phyloP scores from a whole-genome alignment of 2,329 filamentous ascomycete species.

The Aspergillus ruber region DNA sequence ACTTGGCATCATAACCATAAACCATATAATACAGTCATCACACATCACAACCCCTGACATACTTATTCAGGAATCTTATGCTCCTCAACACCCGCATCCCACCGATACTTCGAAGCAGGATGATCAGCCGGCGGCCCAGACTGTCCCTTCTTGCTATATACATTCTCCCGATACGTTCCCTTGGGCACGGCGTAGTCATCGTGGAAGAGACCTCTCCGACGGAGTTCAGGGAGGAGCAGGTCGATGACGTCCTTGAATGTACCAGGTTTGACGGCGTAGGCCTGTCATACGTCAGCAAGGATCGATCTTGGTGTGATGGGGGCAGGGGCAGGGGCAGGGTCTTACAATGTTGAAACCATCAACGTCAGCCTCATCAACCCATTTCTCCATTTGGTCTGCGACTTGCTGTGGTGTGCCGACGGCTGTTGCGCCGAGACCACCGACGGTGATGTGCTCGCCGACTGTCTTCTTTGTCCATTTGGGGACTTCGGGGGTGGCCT shows the following conservation, averaged over 20 bases:
- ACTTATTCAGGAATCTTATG: conserved; percentile 20
- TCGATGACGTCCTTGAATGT: conserved; percentile 64
- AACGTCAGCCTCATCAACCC: conserved; percentile 63
- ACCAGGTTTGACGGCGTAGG: conserved; percentile 61
- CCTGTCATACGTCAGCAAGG: conserved; percentile 26
- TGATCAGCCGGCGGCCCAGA: conserved; percentile 28
- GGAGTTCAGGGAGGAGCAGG: conserved; percentile 58
- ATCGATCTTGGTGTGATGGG: not conserved
- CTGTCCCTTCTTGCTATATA: conserved; percentile 27
- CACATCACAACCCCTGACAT: not conserved
- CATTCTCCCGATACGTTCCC: conserved; percentile 37
- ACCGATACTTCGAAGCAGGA: conserved; percentile 31
- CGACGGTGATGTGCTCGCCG: conserved; percentile 61
- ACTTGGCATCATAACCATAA: not conserved
- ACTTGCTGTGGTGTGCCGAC: conserved; percentile 61
- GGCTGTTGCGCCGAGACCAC: conserved; percentile 58
- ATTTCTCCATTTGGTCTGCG: conserved; percentile 61
- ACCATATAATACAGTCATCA: not conserved
- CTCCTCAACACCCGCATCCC: conserved; percentile 31
- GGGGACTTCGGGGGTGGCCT: conserved; percentile 51
- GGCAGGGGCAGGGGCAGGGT: too few species aligned
- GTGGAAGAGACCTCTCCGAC: conserved; percentile 45
- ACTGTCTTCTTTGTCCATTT: conserved; percentile 70
- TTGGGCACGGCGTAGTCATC: conserved; percentile 32
- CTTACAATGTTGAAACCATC: conserved; percentile 69